phyloP scores from a whole-genome alignment of 352 stramenopile species.

The Phytophthora agathidicida region DNA sequence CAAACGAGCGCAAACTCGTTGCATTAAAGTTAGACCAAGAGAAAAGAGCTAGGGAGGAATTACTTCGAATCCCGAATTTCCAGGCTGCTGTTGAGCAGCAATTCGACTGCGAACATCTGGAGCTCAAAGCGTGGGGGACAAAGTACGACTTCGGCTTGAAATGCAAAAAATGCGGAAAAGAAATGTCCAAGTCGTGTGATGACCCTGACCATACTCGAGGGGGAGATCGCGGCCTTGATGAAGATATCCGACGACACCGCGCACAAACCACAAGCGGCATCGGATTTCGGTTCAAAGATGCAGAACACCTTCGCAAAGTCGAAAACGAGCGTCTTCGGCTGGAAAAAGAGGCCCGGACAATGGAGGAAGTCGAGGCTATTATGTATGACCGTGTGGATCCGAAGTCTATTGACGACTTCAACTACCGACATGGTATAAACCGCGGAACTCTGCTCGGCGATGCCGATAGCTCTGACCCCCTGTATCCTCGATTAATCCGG shows the following conservation, averaged over 20 bases:
- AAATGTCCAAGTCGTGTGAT: slow-evolving; percentile 68
- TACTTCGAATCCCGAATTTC: slow-evolving; percentile 76
- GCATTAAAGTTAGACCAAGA: slow-evolving; percentile 38
- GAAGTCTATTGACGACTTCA: slow-evolving; percentile 73
- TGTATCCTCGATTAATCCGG: slow-evolving; percentile 55
- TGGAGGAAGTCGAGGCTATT: slow-evolving; percentile 55
- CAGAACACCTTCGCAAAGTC: slow-evolving; percentile 48
- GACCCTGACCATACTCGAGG: slow-evolving; percentile 54
- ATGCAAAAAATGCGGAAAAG: slow-evolving; percentile 74
- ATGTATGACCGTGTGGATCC: slow-evolving; percentile 68
- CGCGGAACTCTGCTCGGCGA: slow-evolving; percentile 29
- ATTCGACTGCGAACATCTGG: slow-evolving; percentile 59
- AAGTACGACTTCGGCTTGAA: slow-evolving; percentile 61
- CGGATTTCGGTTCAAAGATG: slow-evolving; percentile 40
- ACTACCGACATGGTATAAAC: slow-evolving; percentile 73
- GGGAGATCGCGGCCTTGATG: slow-evolving; percentile 52
- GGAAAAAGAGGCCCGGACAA: slow-evolving; percentile 69
- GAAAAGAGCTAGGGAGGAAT: slow-evolving; percentile 29
- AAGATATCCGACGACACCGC: slow-evolving; percentile 59
- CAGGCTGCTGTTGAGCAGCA: slow-evolving; percentile 38
- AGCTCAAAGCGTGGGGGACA: slow-evolving; percentile 70
- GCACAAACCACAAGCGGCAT: slow-evolving; percentile 45
- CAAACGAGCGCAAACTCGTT: slow-evolving; percentile 41
- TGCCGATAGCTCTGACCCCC: slow-evolving; percentile 37
- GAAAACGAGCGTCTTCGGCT: slow-evolving; percentile 68